Percentiles rank a stretch among this genome's conserved stretches.
These are phyloP conservation scores for Pythium oligandrum DNA, from an alignment of 352 stramenopile species.

Conservation along the genomic window DNA sequence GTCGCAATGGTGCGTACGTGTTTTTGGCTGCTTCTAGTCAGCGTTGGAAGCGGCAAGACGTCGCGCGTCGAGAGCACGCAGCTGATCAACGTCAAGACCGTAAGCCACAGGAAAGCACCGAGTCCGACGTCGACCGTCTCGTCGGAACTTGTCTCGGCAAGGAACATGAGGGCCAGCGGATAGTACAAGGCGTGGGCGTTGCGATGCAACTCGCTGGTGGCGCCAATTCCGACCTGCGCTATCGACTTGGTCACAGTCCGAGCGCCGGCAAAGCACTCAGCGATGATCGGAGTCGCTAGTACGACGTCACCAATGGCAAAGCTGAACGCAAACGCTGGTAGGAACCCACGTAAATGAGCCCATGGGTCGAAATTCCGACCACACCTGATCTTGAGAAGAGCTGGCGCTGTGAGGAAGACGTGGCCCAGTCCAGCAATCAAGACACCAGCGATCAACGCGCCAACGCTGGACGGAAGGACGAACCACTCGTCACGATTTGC, in stretches of 20 bases:
- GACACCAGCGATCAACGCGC: conserved; percentile 33
- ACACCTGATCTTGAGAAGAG: conserved; percentile 24
- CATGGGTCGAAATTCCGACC: conserved; percentile 17
- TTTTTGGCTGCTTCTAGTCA: conserved; percentile 17
- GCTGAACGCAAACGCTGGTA: conserved; percentile 30
- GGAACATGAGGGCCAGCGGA: conserved; percentile 23
- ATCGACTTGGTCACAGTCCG: conserved; percentile 41
- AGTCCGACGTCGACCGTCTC: no score
- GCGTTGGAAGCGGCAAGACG: conserved; percentile 10
- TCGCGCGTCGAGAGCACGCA: conserved; percentile 24
- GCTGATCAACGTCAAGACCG: conserved; percentile 27
- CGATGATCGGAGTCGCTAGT: conserved; percentile 26
- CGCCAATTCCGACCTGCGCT: conserved; percentile 20
- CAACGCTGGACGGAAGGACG: conserved; percentile 24
- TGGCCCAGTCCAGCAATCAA: conserved; percentile 25
- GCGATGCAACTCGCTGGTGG: conserved; percentile 22
- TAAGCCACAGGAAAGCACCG: conserved; percentile 25
- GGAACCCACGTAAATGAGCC: conserved; percentile 17
- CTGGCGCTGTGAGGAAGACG: conserved; percentile 25
- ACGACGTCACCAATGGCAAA: conserved; percentile 33
- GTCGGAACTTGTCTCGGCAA: conserved; percentile 7
- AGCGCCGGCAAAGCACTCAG: conserved; percentile 31
- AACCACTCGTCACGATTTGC: conserved; percentile 39
- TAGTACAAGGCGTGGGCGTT: conserved; percentile 42
- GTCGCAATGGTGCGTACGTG: conserved; percentile 22